Evolutionary conservation across 441 rosid species (phyloP).

Genomic region (Bocquillonia castaneifolia): DNA sequence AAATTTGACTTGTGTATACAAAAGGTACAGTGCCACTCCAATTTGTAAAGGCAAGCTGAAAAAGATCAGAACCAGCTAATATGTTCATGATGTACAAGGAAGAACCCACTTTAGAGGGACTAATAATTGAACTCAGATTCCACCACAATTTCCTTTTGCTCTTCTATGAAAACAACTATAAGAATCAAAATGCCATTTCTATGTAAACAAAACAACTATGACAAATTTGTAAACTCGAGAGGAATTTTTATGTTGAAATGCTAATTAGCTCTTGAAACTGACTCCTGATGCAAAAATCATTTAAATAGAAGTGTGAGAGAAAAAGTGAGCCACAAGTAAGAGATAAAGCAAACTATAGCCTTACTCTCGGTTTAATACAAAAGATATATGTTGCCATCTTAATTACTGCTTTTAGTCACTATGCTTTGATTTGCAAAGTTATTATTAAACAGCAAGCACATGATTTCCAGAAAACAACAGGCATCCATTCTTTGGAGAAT

Average conservation of each 20-base stretch:
- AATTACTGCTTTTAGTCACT: neutral
- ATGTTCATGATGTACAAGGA: neutral
- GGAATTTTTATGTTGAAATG: no score
- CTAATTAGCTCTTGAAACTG: no score
- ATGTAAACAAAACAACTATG: neutral
- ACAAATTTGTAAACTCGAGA: no score
- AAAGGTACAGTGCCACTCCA: conserved; percentile 79
- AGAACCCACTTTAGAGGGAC: neutral
- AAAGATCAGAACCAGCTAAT: conserved; percentile 14
- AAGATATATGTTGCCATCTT: neutral
- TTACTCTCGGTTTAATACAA: neutral
- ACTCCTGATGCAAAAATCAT: no score
- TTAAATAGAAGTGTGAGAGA: no score
- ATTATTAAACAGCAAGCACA: neutral
- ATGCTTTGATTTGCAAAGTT: no score
- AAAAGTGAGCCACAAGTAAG: no score
- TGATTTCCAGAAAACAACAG: neutral
- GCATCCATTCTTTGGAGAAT: neutral
- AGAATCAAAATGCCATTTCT: neutral
- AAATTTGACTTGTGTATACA: conserved; percentile 86
- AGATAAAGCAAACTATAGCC: no score
- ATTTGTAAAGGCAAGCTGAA: conserved; percentile 96
- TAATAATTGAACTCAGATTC: neutral
- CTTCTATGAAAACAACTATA: neutral
- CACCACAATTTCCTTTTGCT: neutral